Base-by-base conservation (phyloP, 2,329 filamentous ascomycete species). In the Lachnellula cervina region DNA sequence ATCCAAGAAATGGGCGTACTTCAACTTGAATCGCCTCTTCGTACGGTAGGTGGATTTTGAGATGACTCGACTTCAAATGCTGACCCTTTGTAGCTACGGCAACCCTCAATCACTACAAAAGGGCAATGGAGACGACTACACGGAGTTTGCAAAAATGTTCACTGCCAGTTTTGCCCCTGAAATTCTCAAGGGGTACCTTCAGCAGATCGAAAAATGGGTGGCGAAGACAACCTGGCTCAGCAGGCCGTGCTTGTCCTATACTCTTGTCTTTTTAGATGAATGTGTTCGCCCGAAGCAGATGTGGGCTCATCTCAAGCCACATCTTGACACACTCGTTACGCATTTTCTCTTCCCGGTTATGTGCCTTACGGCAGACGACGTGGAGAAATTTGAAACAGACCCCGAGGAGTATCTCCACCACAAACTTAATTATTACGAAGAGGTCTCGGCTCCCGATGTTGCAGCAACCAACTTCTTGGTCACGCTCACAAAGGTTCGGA, bases 1-100 rank as follows among this genome's bases (percentile, higher is more conserved):
- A 78, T 89, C 92, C 61, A 97, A 97, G 85, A 99, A 99, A 75
- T 97, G 94, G 94, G 89, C 93, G 14, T 99, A 97, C 73, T 96
- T 94, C 68, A 97, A 97, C 73, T 76, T 99, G 65, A 99, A 99
- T 76, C 84, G 94, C 60, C 82, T 99, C 17, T 99, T 94, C 69
- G 92, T 97, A 64, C 83, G 90, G 89, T 93, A 76, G 59, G 80
- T 71, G 6, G 13, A n/a, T 37, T 14, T 42, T 34, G 34, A 9
- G 14, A 17, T 23, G 19, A 4, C 37, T 46, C 42, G 16, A 40
- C 25, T 51, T n/a, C 17, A 19, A n/a, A n/a, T n/a, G 46, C 57
- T 62, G 52, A 67, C 51, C 38, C 9, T 38, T 45, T 54, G 8
- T 48, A 94, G 92, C 73, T 96, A 99, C 68, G 94, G 94, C 58